phyloP scores from a whole-genome alignment of 2,329 filamentous ascomycete species.

The Pyrenophora teres region DNA sequence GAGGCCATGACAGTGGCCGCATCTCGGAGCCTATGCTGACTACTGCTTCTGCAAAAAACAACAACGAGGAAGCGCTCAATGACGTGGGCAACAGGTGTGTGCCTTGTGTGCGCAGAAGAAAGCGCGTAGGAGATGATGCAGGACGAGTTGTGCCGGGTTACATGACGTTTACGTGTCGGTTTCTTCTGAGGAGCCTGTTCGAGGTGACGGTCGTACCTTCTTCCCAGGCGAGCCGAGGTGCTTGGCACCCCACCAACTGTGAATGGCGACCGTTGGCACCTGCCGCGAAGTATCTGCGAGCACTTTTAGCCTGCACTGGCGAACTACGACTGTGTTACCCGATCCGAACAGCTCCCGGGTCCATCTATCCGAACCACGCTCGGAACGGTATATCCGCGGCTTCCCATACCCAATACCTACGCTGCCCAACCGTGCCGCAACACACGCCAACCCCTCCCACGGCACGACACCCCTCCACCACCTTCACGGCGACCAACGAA shows the following conservation, averaged over 20 bases:
- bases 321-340: too few relatives aligned
- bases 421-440: background rate
- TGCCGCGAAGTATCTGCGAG: background rate
- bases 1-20: conserved; percentile 34
- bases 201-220: conserved; percentile 23
- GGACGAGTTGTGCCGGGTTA: conserved; percentile 8
- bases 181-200: conserved; percentile 11
- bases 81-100: conserved; percentile 14
- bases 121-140: conserved; percentile 4
- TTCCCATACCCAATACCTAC: too few relatives aligned
- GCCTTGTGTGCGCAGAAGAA: conserved; percentile 8
- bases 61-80: background rate
- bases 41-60: background rate
- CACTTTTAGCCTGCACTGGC: background rate
- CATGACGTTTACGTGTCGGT: conserved; percentile 13
- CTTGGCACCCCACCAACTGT: conserved; percentile 19
- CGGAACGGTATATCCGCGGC: too few relatives aligned
- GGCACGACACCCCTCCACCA: background rate
- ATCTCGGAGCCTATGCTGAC: conserved; percentile 18
- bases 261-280: conserved; percentile 2
- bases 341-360: too few relatives aligned
- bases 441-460: background rate
- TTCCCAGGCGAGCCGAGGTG: conserved; percentile 8
- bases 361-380: background rate
- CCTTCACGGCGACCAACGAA: conserved; percentile 6